Base-by-base conservation (phyloP, 805 yeast genomes). In the Saccharomycopsis fodiens region DNA sequence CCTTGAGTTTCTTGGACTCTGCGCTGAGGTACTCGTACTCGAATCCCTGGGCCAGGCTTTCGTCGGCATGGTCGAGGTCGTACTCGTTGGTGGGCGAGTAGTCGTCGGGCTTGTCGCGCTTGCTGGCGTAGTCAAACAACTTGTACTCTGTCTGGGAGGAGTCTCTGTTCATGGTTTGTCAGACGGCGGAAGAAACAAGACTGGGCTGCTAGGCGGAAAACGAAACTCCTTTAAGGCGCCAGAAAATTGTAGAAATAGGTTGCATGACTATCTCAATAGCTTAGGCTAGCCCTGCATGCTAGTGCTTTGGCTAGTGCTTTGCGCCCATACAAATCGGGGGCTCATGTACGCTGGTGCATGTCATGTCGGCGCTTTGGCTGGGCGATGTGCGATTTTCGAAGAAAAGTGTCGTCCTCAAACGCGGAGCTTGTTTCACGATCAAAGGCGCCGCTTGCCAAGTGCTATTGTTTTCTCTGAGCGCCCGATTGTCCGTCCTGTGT, bases 1-100 rank as follows among this genome's bases (percentile, higher is more conserved):
- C 61, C 35, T 45, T 29, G 20, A 19, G 20, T 12, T 34, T 19
- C 37, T 34, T 34, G 19, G 19, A 16, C 21, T 34, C 20, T 12
- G 7, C 37, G 13, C 44, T 40, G 20, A 40, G 30, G n/a, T 40
- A 40, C 20, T 34, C 37, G 21, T 34, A 34, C 10, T 25, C 29
- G 29, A 7, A 25, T 6, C 10, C 29, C 29, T 25, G 29, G 29
- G 10, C 29, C 29, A 10, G 10, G 10, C 6, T 10, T 10, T 25
- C 10, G 29, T 25, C 29, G 29, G 6, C 29, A 10, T 25, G 29
- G 29, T 25, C 29, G 10, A 25, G 10, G 10, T 25, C 29, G 10
- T 25, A 25, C 10, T 25, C 10, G 10, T 25, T 10, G 29, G 29
- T 25, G 29, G 29, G 29, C 29, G 29, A 25, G 29, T 25, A 25